phyloP scores from a whole-genome alignment of 768 basidiomycete species.

The Boletus eberwhitei region DNA sequence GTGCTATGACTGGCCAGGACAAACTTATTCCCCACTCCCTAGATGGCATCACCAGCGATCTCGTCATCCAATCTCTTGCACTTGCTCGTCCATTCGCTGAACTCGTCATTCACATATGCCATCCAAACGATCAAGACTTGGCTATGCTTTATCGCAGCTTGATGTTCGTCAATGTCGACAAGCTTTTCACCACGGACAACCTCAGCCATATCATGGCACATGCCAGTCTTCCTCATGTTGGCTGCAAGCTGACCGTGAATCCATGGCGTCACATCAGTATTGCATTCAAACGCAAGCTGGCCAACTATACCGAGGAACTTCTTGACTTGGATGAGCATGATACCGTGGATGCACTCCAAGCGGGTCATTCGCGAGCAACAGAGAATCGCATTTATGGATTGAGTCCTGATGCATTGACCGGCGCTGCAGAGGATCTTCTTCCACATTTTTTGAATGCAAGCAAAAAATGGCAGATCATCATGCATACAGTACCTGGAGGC shows the following conservation, averaged over 20 bases:
- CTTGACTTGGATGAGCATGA: not conserved
- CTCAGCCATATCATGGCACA: not conserved
- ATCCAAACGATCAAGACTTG: not conserved
- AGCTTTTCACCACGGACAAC: not conserved
- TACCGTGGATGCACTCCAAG: too few species aligned
- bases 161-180: not conserved
- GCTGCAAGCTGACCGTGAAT: not conserved
- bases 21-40: not conserved
- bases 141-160: not conserved
- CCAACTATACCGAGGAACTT: not conserved
- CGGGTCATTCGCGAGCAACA: too few species aligned
- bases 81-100: not conserved
- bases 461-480: too few species aligned
- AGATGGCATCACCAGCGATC: not conserved
- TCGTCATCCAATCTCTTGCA: not conserved
- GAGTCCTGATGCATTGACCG: too few species aligned
- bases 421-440: too few species aligned
- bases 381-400: too few species aligned
- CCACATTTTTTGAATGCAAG: too few species aligned
- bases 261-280: not conserved
- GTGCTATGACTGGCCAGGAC: not conserved
- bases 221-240: fast-evolving
- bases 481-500: too few species aligned
- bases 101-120: not conserved
- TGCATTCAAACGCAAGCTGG: not conserved